Evolutionary conservation across 805 yeast species (phyloP).

Genomic region (Saturnispora besseyi): DNA sequence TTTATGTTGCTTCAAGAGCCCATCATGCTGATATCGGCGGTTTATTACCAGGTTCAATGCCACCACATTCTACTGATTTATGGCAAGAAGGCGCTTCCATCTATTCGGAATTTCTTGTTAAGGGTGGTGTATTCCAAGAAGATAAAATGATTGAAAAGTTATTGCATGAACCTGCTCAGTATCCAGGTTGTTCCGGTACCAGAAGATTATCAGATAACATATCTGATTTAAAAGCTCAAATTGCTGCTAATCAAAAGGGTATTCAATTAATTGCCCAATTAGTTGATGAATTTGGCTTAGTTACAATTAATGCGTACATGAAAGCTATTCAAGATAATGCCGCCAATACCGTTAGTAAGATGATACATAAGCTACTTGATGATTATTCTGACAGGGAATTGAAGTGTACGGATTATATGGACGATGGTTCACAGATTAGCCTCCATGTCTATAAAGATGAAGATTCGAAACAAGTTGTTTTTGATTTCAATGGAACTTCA

Average conservation of each 20-base stretch:
- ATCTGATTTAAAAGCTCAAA: conserved; percentile 76
- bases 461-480: conserved; percentile 46
- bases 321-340: conserved; percentile 75
- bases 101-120: conserved; percentile 64
- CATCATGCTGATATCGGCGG: conserved; percentile 98
- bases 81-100: conserved; percentile 92
- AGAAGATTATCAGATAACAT: conserved; percentile 76
- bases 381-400: conserved; percentile 35
- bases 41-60: conserved; percentile 87
- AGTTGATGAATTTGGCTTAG: conserved; percentile 52
- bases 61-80: conserved; percentile 77
- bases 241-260: conserved; percentile 85
- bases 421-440: conserved; percentile 65
- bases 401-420: conserved; percentile 59
- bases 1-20: conserved; percentile 89
- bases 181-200: conserved; percentile 85
- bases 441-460: conserved; percentile 41
- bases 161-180: conserved; percentile 65
- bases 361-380: conserved; percentile 37
- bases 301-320: conserved; percentile 65
- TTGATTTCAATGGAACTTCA: conserved; percentile 83
- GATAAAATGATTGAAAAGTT: conserved; percentile 50
- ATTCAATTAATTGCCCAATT: conserved; percentile 53
- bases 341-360: conserved; percentile 53
- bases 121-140: conserved; percentile 67